phyloP scores from a whole-genome alignment of 208 protist genomes.

The Leishmania martiniquensis region DNA sequence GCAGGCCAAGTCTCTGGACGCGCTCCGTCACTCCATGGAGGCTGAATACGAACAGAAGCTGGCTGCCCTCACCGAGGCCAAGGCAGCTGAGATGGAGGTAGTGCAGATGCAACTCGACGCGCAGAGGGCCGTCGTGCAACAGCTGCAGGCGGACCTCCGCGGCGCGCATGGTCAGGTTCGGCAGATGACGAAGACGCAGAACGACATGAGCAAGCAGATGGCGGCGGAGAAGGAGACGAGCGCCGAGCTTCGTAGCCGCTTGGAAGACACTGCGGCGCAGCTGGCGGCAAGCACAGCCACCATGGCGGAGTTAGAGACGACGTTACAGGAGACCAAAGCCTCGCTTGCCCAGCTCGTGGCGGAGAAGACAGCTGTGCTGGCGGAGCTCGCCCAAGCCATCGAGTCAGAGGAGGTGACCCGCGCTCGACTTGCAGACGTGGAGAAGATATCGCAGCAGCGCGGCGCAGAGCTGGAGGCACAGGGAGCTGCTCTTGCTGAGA shows the following conservation, averaged over 20 bases:
- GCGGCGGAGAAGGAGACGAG: slow-evolving; percentile 1
- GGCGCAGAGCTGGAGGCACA: not conserved
- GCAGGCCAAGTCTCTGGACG: slow-evolving; percentile 10
- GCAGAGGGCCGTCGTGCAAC: not conserved
- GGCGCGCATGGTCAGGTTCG: slow-evolving; percentile 3
- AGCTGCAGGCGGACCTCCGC: slow-evolving; percentile 6
- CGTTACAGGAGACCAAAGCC: not conserved
- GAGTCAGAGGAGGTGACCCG: not conserved
- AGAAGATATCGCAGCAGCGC: not conserved
- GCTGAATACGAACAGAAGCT: slow-evolving; percentile 20
- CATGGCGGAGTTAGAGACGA: not conserved
- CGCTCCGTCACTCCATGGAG: slow-evolving; percentile 9
- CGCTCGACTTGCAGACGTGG: not conserved
- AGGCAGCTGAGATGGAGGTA: slow-evolving; percentile 11
- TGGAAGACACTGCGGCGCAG: slow-evolving; percentile 5
- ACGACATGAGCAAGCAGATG: slow-evolving; percentile 16
- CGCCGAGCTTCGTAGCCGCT: not conserved
- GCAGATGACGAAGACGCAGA: slow-evolving; percentile 23
- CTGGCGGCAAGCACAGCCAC: not conserved
- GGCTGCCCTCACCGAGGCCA: slow-evolving; percentile 6
- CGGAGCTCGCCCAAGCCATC: not conserved
- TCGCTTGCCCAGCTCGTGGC: not conserved
- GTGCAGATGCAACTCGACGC: slow-evolving; percentile 16
- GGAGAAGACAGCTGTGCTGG: not conserved
- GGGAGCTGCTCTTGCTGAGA: not conserved